Evolutionary conservation across 768 basidiomycete species (phyloP).

Genomic region (Boletus patriciae): DNA sequence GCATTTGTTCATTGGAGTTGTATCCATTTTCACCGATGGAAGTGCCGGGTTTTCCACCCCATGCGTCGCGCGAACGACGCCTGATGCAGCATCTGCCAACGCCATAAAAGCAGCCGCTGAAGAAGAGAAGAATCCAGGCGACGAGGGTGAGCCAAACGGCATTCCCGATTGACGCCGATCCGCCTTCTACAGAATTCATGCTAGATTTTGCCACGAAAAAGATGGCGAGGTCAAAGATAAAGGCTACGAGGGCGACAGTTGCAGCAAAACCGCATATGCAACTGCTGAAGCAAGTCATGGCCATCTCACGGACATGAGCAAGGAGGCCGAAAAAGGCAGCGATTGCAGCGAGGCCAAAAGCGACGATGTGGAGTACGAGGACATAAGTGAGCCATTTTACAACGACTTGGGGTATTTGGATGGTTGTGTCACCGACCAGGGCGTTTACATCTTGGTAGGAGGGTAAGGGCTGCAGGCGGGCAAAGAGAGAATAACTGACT

Average conservation of each 20-base stretch:
- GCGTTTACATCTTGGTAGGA: constrained; percentile 67
- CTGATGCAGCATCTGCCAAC: constrained; percentile 84
- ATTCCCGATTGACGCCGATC: constrained; percentile 77
- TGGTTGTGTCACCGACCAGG: constrained; percentile 66
- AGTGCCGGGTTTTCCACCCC: constrained; percentile 37
- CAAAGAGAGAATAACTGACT: constrained; percentile 48
- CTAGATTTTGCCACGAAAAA: constrained; percentile 89
- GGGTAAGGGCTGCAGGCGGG: constrained; percentile 6
- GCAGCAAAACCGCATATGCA: constrained; percentile 83
- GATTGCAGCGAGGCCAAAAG: constrained; percentile 68
- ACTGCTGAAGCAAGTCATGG: constrained; percentile 81
- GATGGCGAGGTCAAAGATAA: constrained; percentile 88
- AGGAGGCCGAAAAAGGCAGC: constrained; percentile 82
- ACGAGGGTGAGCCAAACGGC: constrained; percentile 90
- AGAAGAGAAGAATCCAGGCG: constrained; percentile 83
- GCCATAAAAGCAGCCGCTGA: constrained; percentile 86
- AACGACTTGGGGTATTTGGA: constrained; percentile 77
- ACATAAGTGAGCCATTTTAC: constrained; percentile 97
- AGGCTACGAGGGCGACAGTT: constrained; percentile 74
- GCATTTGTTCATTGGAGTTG: constrained; percentile 56
- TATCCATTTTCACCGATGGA: constrained; percentile 36
- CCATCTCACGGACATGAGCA: constrained; percentile 84
- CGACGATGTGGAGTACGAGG: constrained; percentile 89
- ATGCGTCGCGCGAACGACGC: constrained; percentile 46
- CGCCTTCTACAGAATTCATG: constrained; percentile 71